A percentile compares a stretch with the other conserved stretches of the same genome.
Conservation (phyloP, 148 eudicot genomes). For the Rhododendron simsii region DNA sequence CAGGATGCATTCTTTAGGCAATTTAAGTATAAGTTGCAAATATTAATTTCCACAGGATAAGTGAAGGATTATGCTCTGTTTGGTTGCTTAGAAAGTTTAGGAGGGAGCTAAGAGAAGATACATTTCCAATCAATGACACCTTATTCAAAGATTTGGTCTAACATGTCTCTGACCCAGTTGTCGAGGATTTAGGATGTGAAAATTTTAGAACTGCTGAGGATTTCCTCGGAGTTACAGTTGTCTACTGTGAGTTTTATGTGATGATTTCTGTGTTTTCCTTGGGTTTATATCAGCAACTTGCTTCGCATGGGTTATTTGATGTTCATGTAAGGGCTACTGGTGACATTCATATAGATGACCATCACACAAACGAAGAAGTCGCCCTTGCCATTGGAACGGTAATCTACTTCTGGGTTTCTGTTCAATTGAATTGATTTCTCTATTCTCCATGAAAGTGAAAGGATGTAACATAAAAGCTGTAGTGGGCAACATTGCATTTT, state of each 20-base stretch:
- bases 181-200: background rate
- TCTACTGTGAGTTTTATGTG: background rate
- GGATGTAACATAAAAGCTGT: background rate
- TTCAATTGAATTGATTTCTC: background rate
- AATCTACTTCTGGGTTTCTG: constrained; percentile 4
- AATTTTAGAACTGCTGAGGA: background rate
- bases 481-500: background rate
- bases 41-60: background rate
- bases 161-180: background rate
- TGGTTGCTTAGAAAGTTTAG: background rate
- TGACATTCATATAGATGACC: constrained; percentile 95
- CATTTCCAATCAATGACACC: background rate
- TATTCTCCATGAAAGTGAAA: background rate
- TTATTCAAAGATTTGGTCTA: background rate
- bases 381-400: constrained; percentile 97
- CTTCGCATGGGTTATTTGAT: constrained; percentile 93
- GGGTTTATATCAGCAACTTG: constrained; percentile 64
- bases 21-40: background rate
- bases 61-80: background rate
- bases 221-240: background rate
- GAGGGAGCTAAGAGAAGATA: background rate
- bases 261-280: background rate
- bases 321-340: constrained; percentile 95
- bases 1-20: background rate
- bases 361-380: constrained; percentile 98